phyloP scores from a whole-genome alignment of 768 basidiomycete genomes.

The Tricholoma furcatifolium region DNA sequence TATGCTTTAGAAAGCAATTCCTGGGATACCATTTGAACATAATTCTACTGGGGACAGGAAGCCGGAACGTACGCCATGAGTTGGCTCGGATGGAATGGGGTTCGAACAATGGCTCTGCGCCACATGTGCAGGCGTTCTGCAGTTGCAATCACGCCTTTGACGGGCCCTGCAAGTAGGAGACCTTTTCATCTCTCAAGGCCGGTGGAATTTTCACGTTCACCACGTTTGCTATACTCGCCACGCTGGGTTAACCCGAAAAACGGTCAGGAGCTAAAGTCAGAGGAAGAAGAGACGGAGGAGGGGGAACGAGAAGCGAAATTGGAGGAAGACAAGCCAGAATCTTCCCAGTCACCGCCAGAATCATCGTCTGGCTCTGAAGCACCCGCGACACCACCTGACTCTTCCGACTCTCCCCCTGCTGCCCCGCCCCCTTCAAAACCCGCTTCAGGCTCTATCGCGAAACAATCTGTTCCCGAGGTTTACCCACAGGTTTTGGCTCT shows the following conservation, averaged over 20 bases:
- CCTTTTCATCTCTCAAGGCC: slow-evolving; percentile 7
- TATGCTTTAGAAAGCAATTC: slow-evolving; percentile 4
- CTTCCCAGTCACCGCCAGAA: slow-evolving; percentile 14
- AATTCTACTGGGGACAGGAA: neutral
- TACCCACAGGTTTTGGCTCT: slow-evolving; percentile 95
- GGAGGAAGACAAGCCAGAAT: slow-evolving; percentile 15
- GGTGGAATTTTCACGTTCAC: slow-evolving; percentile 11
- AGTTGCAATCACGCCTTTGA: neutral
- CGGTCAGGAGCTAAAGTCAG: slow-evolving; percentile 13
- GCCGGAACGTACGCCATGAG: slow-evolving; percentile 15
- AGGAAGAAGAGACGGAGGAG: slow-evolving; percentile 12
- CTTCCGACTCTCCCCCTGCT: slow-evolving; percentile 16
- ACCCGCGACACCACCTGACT: slow-evolving; percentile 20
- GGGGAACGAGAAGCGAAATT: slow-evolving; percentile 5
- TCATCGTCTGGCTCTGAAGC: slow-evolving; percentile 15
- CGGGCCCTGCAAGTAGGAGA: neutral
- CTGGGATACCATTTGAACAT: neutral
- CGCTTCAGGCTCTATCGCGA: slow-evolving; percentile 61
- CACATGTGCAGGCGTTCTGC: slow-evolving; percentile 16
- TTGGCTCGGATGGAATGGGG: slow-evolving; percentile 19
- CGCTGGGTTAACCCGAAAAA: slow-evolving; percentile 25
- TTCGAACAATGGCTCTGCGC: slow-evolving; percentile 10
- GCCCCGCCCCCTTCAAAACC: slow-evolving; percentile 20
- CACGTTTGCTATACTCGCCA: slow-evolving; percentile 13
- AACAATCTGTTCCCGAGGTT: slow-evolving; percentile 82